Evolutionary conservation across 192 early-diverging fungal genomes (phyloP).

Genomic region (Podila epicladia): DNA sequence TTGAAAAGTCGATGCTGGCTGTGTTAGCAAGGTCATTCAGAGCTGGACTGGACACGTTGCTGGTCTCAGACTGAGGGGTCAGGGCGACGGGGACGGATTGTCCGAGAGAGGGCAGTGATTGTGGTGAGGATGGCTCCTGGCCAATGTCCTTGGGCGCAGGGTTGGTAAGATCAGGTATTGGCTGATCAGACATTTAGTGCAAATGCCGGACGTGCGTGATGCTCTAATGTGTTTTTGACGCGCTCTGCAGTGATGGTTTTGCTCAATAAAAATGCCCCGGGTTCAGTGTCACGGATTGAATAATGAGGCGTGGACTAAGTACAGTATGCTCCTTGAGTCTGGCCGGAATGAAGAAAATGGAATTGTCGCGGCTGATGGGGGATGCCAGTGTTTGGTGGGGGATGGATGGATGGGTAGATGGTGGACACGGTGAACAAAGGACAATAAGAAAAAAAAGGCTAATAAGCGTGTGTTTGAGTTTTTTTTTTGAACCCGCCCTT

Average conservation of each 20-base stretch:
- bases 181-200: constrained; percentile 1
- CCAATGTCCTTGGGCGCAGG: not conserved
- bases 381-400: no score
- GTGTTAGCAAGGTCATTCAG: not conserved
- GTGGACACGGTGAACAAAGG: no score
- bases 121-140: not conserved
- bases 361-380: no score
- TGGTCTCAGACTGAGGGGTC: not conserved
- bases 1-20: not conserved
- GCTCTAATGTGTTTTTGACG: not conserved
- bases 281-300: not conserved
- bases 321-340: no score
- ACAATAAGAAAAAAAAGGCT: no score
- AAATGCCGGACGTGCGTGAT: not conserved
- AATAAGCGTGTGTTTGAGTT: no score
- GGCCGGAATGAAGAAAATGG: no score
- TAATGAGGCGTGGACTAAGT: no score
- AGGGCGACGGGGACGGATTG: not conserved
- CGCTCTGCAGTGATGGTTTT: not conserved
- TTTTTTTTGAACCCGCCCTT: no score
- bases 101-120: not conserved
- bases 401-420: no score
- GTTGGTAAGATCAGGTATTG: not conserved
- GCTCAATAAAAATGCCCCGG: not conserved
- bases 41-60: not conserved